Percentiles rank a stretch among this genome's conserved stretches.
Conservation (phyloP, 768 basidiomycete genomes). For the Leccinellum luteum region DNA sequence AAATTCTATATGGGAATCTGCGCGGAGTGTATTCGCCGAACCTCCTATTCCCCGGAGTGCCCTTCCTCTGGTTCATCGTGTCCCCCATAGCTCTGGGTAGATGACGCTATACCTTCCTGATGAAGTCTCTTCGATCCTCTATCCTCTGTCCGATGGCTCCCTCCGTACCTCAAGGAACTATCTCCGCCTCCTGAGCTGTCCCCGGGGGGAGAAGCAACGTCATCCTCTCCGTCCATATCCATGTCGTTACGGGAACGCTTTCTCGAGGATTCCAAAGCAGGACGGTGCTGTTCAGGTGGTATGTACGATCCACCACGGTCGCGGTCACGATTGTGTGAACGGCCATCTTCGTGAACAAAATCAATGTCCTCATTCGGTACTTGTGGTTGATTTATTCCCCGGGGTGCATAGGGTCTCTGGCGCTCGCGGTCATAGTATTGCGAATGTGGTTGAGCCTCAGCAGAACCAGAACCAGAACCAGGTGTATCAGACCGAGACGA, state of each 20-base stretch:
- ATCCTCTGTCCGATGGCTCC: constrained; percentile 43
- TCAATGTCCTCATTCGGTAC: constrained; percentile 45
- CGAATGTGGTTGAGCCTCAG: constrained; percentile 45
- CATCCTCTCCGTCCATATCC: constrained; percentile 59
- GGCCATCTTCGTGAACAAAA: constrained; percentile 53
- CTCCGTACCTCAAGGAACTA: constrained; percentile 33
- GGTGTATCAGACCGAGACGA: constrained; percentile 58
- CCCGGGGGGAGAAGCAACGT: constrained; percentile 36
- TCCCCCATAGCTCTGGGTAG: constrained; percentile 25
- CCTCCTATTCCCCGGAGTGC: constrained; percentile 32
- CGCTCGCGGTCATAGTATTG: constrained; percentile 53
- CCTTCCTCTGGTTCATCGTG: constrained; percentile 33
- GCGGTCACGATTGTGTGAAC: constrained; percentile 36
- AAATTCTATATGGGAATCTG: constrained; percentile 31
- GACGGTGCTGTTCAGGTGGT: constrained; percentile 37
- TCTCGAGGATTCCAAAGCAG: constrained; percentile 44
- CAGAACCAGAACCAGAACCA: constrained; percentile 51
- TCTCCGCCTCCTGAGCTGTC: constrained; percentile 30
- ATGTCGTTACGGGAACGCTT: constrained; percentile 62
- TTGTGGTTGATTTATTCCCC: constrained; percentile 44
- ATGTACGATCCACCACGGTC: constrained; percentile 38
- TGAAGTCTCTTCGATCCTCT: constrained; percentile 61
- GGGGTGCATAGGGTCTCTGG: constrained; percentile 48
- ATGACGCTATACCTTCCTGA: constrained; percentile 37
- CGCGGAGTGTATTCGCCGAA: constrained; percentile 19